phyloP scores from a whole-genome alignment of 169 alveolate genomes.

The Cystoisospora suis region DNA sequence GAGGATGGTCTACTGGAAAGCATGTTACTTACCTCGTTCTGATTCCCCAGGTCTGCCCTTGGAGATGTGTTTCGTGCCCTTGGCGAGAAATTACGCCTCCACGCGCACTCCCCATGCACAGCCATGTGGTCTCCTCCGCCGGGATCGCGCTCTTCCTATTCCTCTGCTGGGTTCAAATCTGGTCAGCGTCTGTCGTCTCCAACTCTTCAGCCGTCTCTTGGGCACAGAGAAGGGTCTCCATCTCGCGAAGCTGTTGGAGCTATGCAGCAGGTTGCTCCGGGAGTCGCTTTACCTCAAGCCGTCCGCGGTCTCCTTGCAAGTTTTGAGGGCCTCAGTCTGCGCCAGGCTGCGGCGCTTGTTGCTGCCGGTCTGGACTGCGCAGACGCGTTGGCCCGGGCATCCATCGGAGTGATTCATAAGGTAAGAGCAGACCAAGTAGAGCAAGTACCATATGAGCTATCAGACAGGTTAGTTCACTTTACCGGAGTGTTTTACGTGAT shows the following conservation, averaged over 20 bases:
- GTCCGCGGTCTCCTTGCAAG: neutral
- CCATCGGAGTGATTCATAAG: neutral
- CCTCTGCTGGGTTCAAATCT: too few relatives aligned
- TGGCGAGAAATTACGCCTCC: too few relatives aligned
- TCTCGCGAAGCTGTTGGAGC: too few relatives aligned
- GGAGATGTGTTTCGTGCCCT: too few relatives aligned
- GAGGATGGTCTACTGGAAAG: too few relatives aligned
- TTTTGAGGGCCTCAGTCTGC: neutral
- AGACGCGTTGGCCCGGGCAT: neutral
- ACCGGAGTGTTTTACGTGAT: neutral
- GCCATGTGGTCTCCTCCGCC: too few relatives aligned
- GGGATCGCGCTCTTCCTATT: neutral
- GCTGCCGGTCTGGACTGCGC: neutral
- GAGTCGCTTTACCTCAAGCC: neutral
- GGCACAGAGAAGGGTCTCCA: neutral
- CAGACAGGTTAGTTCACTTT: neutral
- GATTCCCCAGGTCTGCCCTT: too few relatives aligned
- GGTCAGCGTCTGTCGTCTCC: neutral
- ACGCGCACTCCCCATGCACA: too few relatives aligned
- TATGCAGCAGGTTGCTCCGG: too few relatives aligned
- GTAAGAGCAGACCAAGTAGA: neutral
- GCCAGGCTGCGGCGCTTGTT: constrained; percentile 30
- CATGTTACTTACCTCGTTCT: too few relatives aligned
- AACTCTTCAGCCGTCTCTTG: neutral
- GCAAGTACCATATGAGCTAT: neutral